Percentiles rank a stretch among this genome's conserved stretches.
Conservation (phyloP, 495 filamentous ascomycete species). For the Aspergillus funiculosus region DNA sequence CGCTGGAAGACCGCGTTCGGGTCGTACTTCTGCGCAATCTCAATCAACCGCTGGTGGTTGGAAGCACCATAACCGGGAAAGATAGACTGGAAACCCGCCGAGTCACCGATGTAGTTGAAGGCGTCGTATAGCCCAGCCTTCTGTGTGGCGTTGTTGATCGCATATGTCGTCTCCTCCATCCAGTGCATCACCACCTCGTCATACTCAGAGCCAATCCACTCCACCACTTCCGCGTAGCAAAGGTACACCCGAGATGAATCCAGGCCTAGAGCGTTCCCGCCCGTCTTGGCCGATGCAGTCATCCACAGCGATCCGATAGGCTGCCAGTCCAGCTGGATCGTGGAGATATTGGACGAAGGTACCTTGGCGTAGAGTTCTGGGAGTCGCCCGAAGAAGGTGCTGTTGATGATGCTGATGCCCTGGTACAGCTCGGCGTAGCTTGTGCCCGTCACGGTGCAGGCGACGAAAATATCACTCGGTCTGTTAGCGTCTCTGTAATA, state of each 20-base stretch:
- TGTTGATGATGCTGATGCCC: slow-evolving; percentile 35
- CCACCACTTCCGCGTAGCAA: slow-evolving; percentile 36
- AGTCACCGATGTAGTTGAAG: slow-evolving; percentile 33
- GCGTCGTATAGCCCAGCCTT: slow-evolving; percentile 28
- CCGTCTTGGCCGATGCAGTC: slow-evolving; percentile 25
- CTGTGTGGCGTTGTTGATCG: slow-evolving; percentile 32
- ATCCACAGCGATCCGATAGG: slow-evolving; percentile 42
- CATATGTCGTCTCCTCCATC: slow-evolving; percentile 31
- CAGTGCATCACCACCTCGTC: slow-evolving; percentile 28
- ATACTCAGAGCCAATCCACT: slow-evolving; percentile 32
- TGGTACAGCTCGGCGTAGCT: slow-evolving; percentile 24
- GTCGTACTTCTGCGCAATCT: slow-evolving; percentile 28
- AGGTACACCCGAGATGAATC: slow-evolving; percentile 31
- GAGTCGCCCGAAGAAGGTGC: slow-evolving; percentile 31
- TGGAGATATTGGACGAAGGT: slow-evolving; percentile 29
- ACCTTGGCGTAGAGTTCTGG: slow-evolving; percentile 28
- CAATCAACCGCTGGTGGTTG: slow-evolving; percentile 23
- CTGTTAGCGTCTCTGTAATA: no score
- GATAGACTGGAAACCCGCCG: slow-evolving; percentile 31
- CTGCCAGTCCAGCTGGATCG: slow-evolving; percentile 40
- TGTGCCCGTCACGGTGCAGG: slow-evolving; percentile 31
- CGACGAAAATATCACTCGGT: slow-evolving; percentile 32
- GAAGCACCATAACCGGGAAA: slow-evolving; percentile 31
- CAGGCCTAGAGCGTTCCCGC: slow-evolving; percentile 42
- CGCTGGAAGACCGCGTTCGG: slow-evolving; percentile 27